Evolutionary conservation across 2,329 filamentous ascomycete genomes (phyloP), one percentile per base, ranked within the genome.

Genomic region (Diplodia corticola): DNA sequence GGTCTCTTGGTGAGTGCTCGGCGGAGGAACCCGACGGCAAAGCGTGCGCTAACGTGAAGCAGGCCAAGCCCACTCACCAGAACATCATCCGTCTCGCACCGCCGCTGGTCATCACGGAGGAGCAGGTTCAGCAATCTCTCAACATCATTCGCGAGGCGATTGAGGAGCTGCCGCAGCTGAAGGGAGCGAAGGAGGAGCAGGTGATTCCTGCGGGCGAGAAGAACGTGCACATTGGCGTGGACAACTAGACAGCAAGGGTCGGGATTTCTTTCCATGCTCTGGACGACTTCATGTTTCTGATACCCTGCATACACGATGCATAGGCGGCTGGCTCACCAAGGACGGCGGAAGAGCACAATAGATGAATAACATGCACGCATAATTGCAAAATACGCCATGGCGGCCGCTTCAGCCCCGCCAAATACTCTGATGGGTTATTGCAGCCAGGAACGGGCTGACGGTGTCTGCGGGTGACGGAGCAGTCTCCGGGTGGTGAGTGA

Each of bases 21-120:
- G n/a, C 44, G 22, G 6, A 13, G 35, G 49, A 26, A 17, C 3
- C 13, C 40, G 48, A 6, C 15, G 24, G 54, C 12, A 59, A 63
- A 51, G 10, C 2, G 15, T 48, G 6, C 20, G 24, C 64, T 66
- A 37, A 66, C 64, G 24, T 55, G 50, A 55, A 67, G 75, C 77
- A 96, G 92, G 95, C 95, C 73, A 99, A 99, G 86, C 95, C 95
- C 33, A 99, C 95, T 6, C 95, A 99, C 80, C 90, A 96, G 75
- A 97, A 98, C 80, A 98, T 99, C 78, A 99, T 99, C 77, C 91
- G 95, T 67, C 90, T 99, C 69, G 95, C 95, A n/a, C 95, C 95
- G 54, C 95, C 95, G 22, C 84, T 99, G 64, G 93, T 99, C 70
- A 98, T 99, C 74, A 93, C 89, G 28, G 93, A 98, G 75, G 86